Evolutionary conservation across 31 red algal genomes (phyloP), one percentile per base, ranked within the genome.

Genomic region (Asparagopsis taxiformis): DNA sequence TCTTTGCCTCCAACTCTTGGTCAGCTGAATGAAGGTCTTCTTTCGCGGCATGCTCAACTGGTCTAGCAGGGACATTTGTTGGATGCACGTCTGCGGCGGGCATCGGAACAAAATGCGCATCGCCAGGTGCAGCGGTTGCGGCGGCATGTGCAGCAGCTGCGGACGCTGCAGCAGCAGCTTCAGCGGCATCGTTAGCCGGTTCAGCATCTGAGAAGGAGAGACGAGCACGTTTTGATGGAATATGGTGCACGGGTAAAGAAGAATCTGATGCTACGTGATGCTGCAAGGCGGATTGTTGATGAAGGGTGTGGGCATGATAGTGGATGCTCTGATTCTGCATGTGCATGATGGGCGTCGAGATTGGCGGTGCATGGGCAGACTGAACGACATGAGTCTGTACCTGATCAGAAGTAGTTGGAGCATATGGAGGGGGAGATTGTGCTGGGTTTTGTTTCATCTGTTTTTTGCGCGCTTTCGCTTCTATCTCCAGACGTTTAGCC

Each of bases 381-480:
- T n/a, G n/a, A n/a, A n/a, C n/a, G n/a, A n/a, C n/a, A n/a, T n/a
- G n/a, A n/a, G n/a, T n/a, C n/a, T n/a, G n/a, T n/a, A n/a, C n/a
- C n/a, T n/a, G n/a, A n/a, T n/a, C n/a, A n/a, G n/a, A n/a, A n/a
- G n/a, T n/a, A n/a, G n/a, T n/a, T n/a, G n/a, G n/a, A n/a, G n/a
- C n/a, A n/a, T n/a, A n/a, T n/a, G n/a, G n/a, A n/a, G n/a, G n/a
- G n/a, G n/a, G n/a, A n/a, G n/a, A n/a, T n/a, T n/a, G n/a, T n/a
- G n/a, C n/a, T n/a, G n/a, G n/a, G n/a, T n/a, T n/a, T n/a, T n/a
- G n/a, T n/a, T n/a, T n/a, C n/a, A n/a, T n/a, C n/a, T n/a, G n/a
- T n/a, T 78, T 78, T 30, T 78, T 78, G 31, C 74, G 74, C 15
- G 59, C 60, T 61, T 78, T 78, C 44, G 59, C 74, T 10, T 78